Evolutionary conservation across 768 basidiomycete genomes (phyloP).

Genomic region (Mycena olivaceomarginata): DNA sequence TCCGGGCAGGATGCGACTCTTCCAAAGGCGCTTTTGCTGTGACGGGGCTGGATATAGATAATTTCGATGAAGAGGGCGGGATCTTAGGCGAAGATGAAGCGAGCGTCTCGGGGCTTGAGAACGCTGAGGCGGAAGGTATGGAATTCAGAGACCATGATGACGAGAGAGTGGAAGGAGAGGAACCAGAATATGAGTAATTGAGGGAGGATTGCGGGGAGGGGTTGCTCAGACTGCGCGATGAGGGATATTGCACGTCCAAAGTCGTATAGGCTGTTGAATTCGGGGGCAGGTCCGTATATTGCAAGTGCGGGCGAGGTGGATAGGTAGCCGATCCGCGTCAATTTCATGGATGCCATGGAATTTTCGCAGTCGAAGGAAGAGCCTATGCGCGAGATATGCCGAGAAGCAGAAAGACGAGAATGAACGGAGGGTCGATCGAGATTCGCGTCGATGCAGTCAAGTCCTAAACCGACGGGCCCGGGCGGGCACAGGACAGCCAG

Average conservation of each 20-base stretch:
- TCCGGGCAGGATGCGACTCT: not conserved
- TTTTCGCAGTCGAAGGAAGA: constrained; percentile 34
- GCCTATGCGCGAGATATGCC: not conserved
- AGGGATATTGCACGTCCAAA: constrained; percentile 34
- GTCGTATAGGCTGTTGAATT: constrained; percentile 39
- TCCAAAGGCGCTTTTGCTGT: constrained; percentile 8
- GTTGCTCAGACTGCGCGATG: constrained; percentile 29
- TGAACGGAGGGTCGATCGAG: not conserved
- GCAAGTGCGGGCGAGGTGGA: not conserved
- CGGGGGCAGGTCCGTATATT: not conserved
- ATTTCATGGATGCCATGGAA: constrained; percentile 37
- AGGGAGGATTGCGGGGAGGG: constrained; percentile 14
- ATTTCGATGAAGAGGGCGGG: constrained; percentile 24
- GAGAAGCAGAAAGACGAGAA: not conserved
- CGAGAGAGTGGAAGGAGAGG: constrained; percentile 19
- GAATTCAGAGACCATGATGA: constrained; percentile 39
- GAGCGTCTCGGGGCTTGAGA: constrained; percentile 13
- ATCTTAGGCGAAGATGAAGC: constrained; percentile 15
- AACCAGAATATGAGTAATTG: constrained; percentile 20
- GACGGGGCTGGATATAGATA: constrained; percentile 15
- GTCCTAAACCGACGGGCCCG: constrained; percentile 28
- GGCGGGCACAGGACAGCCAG: not conserved
- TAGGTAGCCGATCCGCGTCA: not conserved
- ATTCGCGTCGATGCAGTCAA: not conserved
- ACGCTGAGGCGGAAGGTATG: constrained; percentile 4